These are phyloP conservation scores for Verticillium longisporum DNA, from an alignment of 2,329 filamentous ascomycete species.

Conservation along the genomic window DNA sequence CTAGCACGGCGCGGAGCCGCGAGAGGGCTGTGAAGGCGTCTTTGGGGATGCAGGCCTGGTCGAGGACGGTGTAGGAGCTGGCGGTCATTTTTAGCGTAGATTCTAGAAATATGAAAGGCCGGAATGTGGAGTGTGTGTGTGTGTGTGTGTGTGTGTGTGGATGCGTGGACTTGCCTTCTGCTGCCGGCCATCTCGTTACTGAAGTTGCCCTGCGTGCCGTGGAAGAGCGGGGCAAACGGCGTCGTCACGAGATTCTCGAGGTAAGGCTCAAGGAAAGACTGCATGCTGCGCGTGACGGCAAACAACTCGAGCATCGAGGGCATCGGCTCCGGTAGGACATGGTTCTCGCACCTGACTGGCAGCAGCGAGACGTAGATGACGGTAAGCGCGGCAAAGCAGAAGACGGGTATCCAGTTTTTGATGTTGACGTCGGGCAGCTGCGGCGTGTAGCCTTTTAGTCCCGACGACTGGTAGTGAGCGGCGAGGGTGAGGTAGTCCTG, in stretches of 20 bases:
- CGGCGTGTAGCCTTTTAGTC: conserved; percentile 18
- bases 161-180: not conserved
- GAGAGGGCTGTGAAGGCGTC: conserved; percentile 20
- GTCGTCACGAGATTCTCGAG: not conserved
- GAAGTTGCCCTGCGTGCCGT: not conserved
- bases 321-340: not conserved
- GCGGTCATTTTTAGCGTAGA: not conserved
- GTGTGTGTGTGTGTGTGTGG: no score
- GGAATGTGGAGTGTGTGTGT: not conserved
- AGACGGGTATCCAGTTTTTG: conserved; percentile 21
- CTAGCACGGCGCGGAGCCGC: not conserved
- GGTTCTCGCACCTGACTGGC: not conserved
- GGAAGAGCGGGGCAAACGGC: not conserved
- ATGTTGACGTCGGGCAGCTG: conserved; percentile 11
- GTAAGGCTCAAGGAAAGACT: not conserved
- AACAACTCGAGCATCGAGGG: conserved; percentile 3
- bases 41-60: not conserved
- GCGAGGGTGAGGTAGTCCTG: conserved; percentile 18
- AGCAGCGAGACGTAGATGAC: conserved; percentile 16
- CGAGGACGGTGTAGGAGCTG: not conserved
- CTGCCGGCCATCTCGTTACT: not conserved
- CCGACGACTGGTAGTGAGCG: conserved; percentile 20
- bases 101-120: not conserved
- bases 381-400: conserved; percentile 33
- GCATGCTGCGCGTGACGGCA: conserved; percentile 3